A percentile compares a stretch with the other conserved stretches of the same genome.
These are phyloP conservation scores for Pseudozyma sp. DNA, from an alignment of 1,284 basidiomycete species.

Conservation along the genomic window DNA sequence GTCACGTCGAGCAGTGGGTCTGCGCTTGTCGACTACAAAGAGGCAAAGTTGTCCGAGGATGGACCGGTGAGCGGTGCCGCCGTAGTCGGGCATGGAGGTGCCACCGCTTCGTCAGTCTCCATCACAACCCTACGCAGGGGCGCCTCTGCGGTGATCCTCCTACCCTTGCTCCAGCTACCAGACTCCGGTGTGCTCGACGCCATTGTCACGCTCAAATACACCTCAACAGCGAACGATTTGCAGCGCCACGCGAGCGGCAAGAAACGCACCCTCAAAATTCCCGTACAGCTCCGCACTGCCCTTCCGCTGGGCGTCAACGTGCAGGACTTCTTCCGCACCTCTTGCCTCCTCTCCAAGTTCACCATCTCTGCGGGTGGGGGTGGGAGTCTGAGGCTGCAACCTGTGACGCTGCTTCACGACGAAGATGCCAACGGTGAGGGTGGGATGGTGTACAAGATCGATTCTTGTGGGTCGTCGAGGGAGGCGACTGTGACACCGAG, in stretches of 20 bases:
- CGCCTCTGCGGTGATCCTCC: slow-evolving; percentile 5
- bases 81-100: background rate
- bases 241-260: slow-evolving; percentile 20
- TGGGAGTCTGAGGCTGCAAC: slow-evolving; percentile 38
- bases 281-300: slow-evolving; percentile 31
- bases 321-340: slow-evolving; percentile 65
- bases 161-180: slow-evolving; percentile 38
- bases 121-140: slow-evolving; percentile 9
- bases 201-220: slow-evolving; percentile 35
- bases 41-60: background rate
- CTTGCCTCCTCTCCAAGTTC: slow-evolving; percentile 58
- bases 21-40: slow-evolving; percentile 7
- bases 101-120: background rate
- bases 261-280: slow-evolving; percentile 21
- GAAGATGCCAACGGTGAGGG: background rate
- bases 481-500: slow-evolving; percentile 49
- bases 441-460: slow-evolving; percentile 14
- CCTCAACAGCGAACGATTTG: background rate
- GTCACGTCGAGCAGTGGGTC: slow-evolving; percentile 20
- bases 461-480: background rate
- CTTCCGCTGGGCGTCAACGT: slow-evolving; percentile 66
- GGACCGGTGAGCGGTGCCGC: background rate
- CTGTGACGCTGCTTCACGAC: slow-evolving; percentile 33
- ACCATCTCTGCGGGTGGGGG: slow-evolving; percentile 51
- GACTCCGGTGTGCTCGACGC: slow-evolving; percentile 34